phyloP scores from a whole-genome alignment of 441 rosid genomes.

The Populus hybrid region DNA sequence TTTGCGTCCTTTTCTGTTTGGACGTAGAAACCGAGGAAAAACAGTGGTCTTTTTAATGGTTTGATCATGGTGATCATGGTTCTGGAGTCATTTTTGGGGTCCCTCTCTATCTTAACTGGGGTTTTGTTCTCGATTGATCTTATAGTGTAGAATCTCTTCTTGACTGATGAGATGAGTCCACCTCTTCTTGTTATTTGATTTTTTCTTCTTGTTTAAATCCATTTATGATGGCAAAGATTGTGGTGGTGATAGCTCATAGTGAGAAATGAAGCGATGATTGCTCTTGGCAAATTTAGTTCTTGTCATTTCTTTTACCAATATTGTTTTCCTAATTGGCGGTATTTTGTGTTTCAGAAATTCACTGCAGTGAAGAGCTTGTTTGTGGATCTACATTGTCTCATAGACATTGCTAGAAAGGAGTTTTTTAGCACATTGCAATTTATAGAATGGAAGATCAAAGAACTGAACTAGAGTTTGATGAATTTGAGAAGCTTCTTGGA shows the following conservation, averaged over 20 bases:
- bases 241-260: neutral
- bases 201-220: slow-evolving; percentile 8
- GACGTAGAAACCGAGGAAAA: slow-evolving; percentile 32
- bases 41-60: slow-evolving; percentile 14
- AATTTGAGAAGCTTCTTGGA: slow-evolving; percentile 73
- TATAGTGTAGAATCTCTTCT: slow-evolving; percentile 13
- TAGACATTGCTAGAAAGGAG: slow-evolving; percentile 13
- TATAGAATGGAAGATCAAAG: slow-evolving; percentile 55
- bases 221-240: neutral
- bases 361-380: slow-evolving; percentile 25
- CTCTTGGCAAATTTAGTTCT: slow-evolving; percentile 2
- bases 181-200: neutral
- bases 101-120: slow-evolving; percentile 12
- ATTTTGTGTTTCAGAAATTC: slow-evolving; percentile 13
- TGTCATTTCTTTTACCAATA: neutral
- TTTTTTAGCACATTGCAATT: slow-evolving; percentile 6
- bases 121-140: slow-evolving; percentile 10
- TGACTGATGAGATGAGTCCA: slow-evolving; percentile 6
- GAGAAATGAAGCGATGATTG: neutral
- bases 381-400: slow-evolving; percentile 22
- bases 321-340: slow-evolving; percentile 5
- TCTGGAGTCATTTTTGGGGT: slow-evolving; percentile 15
- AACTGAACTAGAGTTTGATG: slow-evolving; percentile 62
- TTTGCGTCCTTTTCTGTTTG: slow-evolving; percentile 2
- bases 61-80: slow-evolving; percentile 26